These are phyloP conservation scores for Leccinum disarticulatum DNA, from an alignment of 768 basidiomycete genomes.

Conservation along the genomic window DNA sequence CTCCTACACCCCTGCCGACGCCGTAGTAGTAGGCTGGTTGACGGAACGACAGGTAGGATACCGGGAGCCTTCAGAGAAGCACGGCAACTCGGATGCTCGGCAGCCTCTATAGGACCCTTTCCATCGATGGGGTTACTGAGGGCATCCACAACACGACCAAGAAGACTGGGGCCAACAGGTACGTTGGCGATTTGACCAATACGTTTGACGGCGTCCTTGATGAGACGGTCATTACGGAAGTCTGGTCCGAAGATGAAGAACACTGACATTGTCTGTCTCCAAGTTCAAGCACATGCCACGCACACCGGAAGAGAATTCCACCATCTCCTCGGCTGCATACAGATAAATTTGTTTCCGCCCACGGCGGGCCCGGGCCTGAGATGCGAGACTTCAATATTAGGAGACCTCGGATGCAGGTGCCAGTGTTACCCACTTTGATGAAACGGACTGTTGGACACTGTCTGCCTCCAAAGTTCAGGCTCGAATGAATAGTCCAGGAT, in stretches of 20 bases:
- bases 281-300: slow-evolving; percentile 99
- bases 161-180: slow-evolving; percentile 94
- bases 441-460: too few relatives aligned
- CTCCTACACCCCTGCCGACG: too few relatives aligned
- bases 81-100: slow-evolving; percentile 94
- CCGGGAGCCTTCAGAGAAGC: slow-evolving; percentile 98
- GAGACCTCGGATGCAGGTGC: too few relatives aligned
- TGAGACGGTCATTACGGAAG: slow-evolving; percentile 94
- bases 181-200: slow-evolving; percentile 99
- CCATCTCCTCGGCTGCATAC: slow-evolving; percentile 95
- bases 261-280: slow-evolving; percentile 99
- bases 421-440: too few relatives aligned
- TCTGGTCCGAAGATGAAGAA: slow-evolving; percentile 99
- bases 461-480: too few relatives aligned
- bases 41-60: slow-evolving; percentile 98
- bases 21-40: slow-evolving; percentile 99
- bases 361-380: too few relatives aligned
- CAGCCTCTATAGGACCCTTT: slow-evolving; percentile 93
- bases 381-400: too few relatives aligned
- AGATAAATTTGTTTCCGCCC: too few relatives aligned
- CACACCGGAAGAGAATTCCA: slow-evolving; percentile 99
- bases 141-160: slow-evolving; percentile 99
- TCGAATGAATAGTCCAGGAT: too few relatives aligned
- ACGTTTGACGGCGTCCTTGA: slow-evolving; percentile 99
- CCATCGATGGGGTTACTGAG: slow-evolving; percentile 99